Conservation (phyloP, 2,329 filamentous ascomycete species). For the Stagonosporopsis vannaccii region DNA sequence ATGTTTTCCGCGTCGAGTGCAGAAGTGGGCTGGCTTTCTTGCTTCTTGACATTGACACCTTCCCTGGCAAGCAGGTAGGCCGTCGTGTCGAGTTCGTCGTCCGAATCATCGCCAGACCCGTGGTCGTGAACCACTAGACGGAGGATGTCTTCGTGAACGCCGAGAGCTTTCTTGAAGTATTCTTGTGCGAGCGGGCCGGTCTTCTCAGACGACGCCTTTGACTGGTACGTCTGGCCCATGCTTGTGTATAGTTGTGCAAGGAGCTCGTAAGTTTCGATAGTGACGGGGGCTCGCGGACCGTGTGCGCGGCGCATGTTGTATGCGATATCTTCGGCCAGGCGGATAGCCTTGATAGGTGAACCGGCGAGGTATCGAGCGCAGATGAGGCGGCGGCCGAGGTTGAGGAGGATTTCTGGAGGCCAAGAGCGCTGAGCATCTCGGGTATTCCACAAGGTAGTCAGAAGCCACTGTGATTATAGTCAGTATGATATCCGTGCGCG, state of each 20-base stretch:
- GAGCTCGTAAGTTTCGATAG: constrained; percentile 59
- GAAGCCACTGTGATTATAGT: constrained; percentile 34
- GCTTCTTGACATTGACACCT: constrained; percentile 39
- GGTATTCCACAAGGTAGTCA: constrained; percentile 48
- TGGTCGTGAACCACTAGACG: constrained; percentile 39
- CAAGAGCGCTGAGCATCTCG: constrained; percentile 44
- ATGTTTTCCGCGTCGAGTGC: constrained; percentile 39
- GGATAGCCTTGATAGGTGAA: constrained; percentile 49
- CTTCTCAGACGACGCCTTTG: constrained; percentile 46
- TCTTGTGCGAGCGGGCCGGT: constrained; percentile 44
- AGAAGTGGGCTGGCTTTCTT: constrained; percentile 33
- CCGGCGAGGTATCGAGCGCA: constrained; percentile 60
- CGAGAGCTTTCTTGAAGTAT: constrained; percentile 50
- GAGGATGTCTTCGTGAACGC: constrained; percentile 44
- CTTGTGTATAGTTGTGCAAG: constrained; percentile 60
- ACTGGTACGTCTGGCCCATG: constrained; percentile 49
- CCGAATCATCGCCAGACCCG: constrained; percentile 34
- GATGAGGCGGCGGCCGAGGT: constrained; percentile 62
- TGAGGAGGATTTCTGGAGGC: constrained; percentile 54
- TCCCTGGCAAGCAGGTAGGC: constrained; percentile 47
- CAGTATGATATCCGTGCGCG: constrained; percentile 2
- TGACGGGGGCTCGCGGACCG: constrained; percentile 57
- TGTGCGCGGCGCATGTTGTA: constrained; percentile 64
- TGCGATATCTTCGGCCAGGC: constrained; percentile 61
- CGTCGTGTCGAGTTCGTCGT: constrained; percentile 47